A percentile compares a stretch with the other conserved stretches of the same genome.
Conservation (phyloP, 2,329 filamentous ascomycete species). For the Macrophomina phaseolina region DNA sequence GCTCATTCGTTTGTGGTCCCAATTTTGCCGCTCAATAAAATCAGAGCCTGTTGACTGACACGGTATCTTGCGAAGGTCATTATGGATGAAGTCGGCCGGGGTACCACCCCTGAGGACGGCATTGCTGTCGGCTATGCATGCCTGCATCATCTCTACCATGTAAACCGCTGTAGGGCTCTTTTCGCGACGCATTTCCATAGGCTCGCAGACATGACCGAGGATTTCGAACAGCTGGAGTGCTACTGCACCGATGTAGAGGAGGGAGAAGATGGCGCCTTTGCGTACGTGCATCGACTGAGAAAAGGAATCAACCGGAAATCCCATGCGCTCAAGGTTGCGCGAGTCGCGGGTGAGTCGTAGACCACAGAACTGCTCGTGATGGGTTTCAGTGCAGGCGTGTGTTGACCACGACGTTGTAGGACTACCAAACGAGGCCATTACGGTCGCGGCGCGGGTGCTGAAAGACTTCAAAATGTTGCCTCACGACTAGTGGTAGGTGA, state of each 20-base stretch:
- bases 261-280: constrained; percentile 67
- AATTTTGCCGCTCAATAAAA: neutral
- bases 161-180: constrained; percentile 78
- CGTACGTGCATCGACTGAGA: constrained; percentile 82
- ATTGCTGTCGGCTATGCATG: constrained; percentile 88
- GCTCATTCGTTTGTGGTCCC: constrained; percentile 70
- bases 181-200: constrained; percentile 96
- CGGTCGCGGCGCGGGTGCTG: constrained; percentile 68
- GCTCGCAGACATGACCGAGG: constrained; percentile 75
- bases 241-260: constrained; percentile 93
- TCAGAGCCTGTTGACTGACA: neutral
- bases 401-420: constrained; percentile 43
- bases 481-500: neutral
- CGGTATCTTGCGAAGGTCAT: constrained; percentile 55
- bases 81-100: constrained; percentile 97
- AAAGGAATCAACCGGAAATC: constrained; percentile 84
- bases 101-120: constrained; percentile 92
- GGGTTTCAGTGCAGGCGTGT: constrained; percentile 13
- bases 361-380: neutral
- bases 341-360: constrained; percentile 67
- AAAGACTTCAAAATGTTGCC: constrained; percentile 33
- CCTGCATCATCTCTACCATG: constrained; percentile 78
- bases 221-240: constrained; percentile 66
- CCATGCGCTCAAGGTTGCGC: constrained; percentile 94
- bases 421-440: constrained; percentile 74